Evolutionary conservation across 108 stramenopile species (phyloP).

Genomic region (Fistulifera solaris): DNA sequence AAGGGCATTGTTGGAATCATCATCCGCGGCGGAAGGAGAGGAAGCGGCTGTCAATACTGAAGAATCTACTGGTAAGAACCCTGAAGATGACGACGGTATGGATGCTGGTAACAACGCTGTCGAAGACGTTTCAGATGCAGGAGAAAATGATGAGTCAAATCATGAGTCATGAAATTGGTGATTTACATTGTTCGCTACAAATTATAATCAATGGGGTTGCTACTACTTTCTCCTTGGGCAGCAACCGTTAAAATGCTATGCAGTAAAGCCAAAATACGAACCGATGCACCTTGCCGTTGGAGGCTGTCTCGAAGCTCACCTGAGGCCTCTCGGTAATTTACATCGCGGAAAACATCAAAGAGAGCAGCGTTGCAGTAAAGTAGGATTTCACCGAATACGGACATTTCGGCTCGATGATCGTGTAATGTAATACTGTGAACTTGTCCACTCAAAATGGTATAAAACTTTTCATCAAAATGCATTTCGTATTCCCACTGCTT

Average conservation of each 20-base stretch:
- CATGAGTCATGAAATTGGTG: no score
- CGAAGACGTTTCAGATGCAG: no score
- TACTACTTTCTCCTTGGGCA: constrained; percentile 3
- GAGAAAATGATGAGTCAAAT: no score
- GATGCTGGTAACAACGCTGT: no score
- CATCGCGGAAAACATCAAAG: no score
- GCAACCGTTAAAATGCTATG: constrained; percentile 6
- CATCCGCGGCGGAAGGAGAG: no score
- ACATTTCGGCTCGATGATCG: constrained; percentile 17
- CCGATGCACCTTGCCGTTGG: constrained; percentile 11
- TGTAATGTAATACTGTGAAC: constrained; percentile 16
- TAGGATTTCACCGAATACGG: constrained; percentile 25
- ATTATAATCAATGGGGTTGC: constrained; percentile 1
- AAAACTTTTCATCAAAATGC: constrained; percentile 43
- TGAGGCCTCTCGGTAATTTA: neutral
- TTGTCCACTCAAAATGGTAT: constrained; percentile 42
- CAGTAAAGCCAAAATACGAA: constrained; percentile 11
- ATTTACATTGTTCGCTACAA: no score
- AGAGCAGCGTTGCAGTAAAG: constrained; percentile 35
- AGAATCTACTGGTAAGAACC: no score
- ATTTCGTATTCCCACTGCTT: constrained; percentile 58
- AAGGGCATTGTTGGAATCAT: neutral
- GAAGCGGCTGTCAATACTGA: no score
- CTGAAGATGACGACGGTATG: no score
- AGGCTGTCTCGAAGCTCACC: neutral